Evolutionary conservation across 2,329 filamentous ascomycete species (phyloP).

Genomic region (Aspergillus brunneoviolaceus): DNA sequence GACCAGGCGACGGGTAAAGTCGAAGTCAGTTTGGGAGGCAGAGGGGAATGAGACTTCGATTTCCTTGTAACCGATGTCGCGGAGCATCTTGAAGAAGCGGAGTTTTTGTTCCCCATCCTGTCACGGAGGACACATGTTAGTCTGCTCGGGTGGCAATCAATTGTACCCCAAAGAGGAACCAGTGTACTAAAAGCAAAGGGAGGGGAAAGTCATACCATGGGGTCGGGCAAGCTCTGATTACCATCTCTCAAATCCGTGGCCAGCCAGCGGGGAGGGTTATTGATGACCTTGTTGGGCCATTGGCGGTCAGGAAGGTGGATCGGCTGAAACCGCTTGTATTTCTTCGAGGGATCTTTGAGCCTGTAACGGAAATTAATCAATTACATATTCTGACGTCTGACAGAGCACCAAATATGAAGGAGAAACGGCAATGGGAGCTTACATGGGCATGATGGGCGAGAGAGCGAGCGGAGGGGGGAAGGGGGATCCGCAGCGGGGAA

Average conservation of each 20-base stretch:
- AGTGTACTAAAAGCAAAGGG: not conserved
- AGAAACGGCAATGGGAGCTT: conserved; percentile 19
- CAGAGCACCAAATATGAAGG: not conserved
- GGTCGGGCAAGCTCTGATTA: conserved; percentile 89
- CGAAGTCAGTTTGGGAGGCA: conserved; percentile 91
- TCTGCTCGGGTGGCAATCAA: not conserved
- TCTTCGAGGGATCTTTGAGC: conserved; percentile 51
- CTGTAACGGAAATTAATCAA: conserved; percentile 23
- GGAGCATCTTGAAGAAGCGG: conserved; percentile 91
- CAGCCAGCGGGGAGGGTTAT: conserved; percentile 87
- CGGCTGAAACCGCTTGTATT: conserved; percentile 49
- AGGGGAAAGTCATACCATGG: conserved; percentile 66
- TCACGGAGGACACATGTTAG: not conserved
- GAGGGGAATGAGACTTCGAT: conserved; percentile 96
- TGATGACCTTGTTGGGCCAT: conserved; percentile 81
- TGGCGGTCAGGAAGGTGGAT: conserved; percentile 52
- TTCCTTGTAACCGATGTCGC: conserved; percentile 92
- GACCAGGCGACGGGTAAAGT: conserved; percentile 85
- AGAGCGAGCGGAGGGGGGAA: conserved; percentile 6
- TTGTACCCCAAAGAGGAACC: not conserved
- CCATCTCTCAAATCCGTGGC: conserved; percentile 86
- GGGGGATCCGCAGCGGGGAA: conserved; percentile 14
- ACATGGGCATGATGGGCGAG: conserved; percentile 39
- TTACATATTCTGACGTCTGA: not conserved
- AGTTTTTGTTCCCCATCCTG: conserved; percentile 94